A percentile compares a stretch with the other conserved stretches of the same genome.
Conservation (phyloP, 257 asterid species). For the Gentiana straminea region DNA sequence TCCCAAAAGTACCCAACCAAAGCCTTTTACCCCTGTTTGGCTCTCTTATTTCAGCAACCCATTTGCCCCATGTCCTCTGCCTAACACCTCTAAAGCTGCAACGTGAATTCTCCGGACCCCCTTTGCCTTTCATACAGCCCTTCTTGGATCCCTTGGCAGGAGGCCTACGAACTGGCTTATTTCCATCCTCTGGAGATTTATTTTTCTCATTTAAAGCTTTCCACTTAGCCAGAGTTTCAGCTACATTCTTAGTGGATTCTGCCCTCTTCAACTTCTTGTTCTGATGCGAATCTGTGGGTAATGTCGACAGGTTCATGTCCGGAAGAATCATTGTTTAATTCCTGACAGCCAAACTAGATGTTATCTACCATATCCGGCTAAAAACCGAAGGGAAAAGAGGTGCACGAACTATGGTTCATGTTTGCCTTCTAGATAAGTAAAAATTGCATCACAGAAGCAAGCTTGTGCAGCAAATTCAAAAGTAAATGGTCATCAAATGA, state of each 20-base stretch:
- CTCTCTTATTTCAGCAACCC: slow-evolving; percentile 12
- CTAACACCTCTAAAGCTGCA: slow-evolving; percentile 12
- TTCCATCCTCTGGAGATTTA: background rate
- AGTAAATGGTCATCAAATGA: too few species aligned
- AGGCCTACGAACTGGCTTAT: slow-evolving; percentile 4
- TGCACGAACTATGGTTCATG: too few species aligned
- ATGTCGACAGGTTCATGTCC: background rate
- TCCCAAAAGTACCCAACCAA: slow-evolving; percentile 9
- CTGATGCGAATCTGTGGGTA: background rate
- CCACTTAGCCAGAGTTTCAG: slow-evolving; percentile 8
- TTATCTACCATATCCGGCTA: too few species aligned
- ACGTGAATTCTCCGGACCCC: slow-evolving; percentile 9
- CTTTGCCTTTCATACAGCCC: slow-evolving; percentile 12
- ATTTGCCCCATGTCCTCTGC: slow-evolving; percentile 14
- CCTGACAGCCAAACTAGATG: background rate
- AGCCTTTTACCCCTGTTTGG: slow-evolving; percentile 11
- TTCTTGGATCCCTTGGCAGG: slow-evolving; percentile 11
- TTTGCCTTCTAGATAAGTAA: too few species aligned
- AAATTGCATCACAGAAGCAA: too few species aligned
- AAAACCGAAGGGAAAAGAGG: too few species aligned
- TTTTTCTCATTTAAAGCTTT: slow-evolving; percentile 5
- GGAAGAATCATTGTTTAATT: slow-evolving; percentile 1
- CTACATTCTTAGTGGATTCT: slow-evolving; percentile 7
- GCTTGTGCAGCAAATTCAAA: too few species aligned
- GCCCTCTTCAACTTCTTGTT: slow-evolving; percentile 7